Evolutionary conservation across 2,329 filamentous ascomycete genomes (phyloP), one percentile per base, ranked within the genome.

Genomic region (Xylariaceae sp.): DNA sequence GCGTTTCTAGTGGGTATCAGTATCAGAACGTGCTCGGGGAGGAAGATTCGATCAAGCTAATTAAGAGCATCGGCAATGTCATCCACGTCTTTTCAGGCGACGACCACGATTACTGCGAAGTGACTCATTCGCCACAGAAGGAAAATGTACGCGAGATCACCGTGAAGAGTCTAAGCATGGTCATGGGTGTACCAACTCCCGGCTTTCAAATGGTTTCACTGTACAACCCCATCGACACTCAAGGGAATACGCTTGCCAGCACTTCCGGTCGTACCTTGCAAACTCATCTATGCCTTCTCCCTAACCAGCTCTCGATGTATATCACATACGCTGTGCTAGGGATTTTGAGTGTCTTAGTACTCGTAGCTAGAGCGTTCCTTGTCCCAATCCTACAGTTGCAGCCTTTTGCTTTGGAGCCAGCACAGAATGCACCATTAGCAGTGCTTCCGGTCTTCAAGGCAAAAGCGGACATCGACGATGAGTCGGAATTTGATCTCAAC

Each of bases 81-180:
- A 80, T 84, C 3, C 88, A 94, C 60, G 88, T 92, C 36, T 99
- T 97, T 68, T 96, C 92, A 0, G 94, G 94, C 9, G 94, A 99
- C 65, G 94, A 99, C 68, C 94, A 99, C 75, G 94, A 99, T 75
- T 97, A 97, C 75, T 99, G 94, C 74, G 92, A 96, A 66, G 76
- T 97, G 6, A 80, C 86, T 0, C 94, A 99, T 71, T 84, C 85
- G 2, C 80, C 83, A 15, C 84, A 86, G 54, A 85, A 85, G 58
- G 81, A 80, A 27, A 82, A 80, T 21, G 83, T 87, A 26, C 79
- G 78, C 42, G 94, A 99, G 70, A 95, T 97, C 60, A 99, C 94
- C 0, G 92, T 97, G 64, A 99, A 99, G 75, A 92, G 88, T 67
- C 85, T 95, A 62, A 95, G 87, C 66, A 96, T 93, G 91, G 92